Evolutionary conservation across 23 red algal genomes (phyloP).

Genomic region (Gracilariopsis chorda): DNA sequence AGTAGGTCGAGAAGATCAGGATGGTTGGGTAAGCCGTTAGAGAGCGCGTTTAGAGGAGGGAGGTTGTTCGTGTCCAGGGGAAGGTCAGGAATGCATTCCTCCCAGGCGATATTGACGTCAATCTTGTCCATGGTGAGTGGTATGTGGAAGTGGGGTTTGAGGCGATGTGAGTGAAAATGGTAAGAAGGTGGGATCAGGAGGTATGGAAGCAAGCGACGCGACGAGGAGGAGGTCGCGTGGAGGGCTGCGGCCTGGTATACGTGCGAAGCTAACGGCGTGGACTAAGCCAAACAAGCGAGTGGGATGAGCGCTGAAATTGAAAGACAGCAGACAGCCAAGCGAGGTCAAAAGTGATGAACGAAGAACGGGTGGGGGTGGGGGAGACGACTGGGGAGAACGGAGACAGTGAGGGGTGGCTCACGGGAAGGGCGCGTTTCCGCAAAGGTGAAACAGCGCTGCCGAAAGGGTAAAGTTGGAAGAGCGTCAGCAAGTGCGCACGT

Average conservation of each 20-base stretch:
- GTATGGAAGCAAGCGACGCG: background rate
- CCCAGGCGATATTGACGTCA: conserved; percentile 64
- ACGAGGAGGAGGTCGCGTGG: background rate
- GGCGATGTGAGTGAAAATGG: background rate
- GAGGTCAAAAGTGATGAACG: background rate
- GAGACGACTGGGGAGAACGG: background rate
- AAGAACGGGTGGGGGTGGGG: background rate
- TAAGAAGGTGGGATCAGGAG: background rate
- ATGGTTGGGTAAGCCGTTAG: background rate
- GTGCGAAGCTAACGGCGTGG: background rate
- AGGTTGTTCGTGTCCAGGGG: conserved; percentile 30
- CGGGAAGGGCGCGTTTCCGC: background rate
- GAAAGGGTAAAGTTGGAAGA: too few relatives aligned
- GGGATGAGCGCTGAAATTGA: background rate
- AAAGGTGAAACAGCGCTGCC: too few relatives aligned
- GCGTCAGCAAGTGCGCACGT: too few relatives aligned
- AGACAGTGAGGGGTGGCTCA: background rate
- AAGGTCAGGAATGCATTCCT: conserved; percentile 53
- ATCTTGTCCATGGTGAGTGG: conserved; percentile 12
- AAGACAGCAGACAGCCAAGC: background rate
- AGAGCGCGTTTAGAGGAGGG: conserved; percentile 52
- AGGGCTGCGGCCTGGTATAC: background rate
- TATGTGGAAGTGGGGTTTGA: background rate
- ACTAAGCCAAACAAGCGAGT: background rate
- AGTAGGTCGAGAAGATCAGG: conserved; percentile 39